Evolutionary conservation across 2,329 filamentous ascomycete species (phyloP).

Genomic region (Lecanoromycetidae sp.): DNA sequence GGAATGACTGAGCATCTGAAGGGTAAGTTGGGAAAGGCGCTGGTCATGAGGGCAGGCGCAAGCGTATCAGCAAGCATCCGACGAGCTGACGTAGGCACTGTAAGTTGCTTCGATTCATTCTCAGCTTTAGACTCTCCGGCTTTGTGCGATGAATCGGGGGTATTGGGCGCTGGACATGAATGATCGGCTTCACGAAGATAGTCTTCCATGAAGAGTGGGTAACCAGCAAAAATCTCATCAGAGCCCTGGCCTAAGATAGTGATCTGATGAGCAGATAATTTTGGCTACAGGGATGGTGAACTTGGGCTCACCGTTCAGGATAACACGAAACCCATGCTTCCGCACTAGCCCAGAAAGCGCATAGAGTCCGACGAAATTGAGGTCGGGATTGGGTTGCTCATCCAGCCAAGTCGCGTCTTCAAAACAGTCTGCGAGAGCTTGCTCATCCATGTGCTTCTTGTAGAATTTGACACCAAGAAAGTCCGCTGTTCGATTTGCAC

Average conservation of each 20-base stretch:
- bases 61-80: constrained; percentile 31
- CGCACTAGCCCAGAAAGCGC: constrained; percentile 37
- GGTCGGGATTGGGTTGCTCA: constrained; percentile 37
- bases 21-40: constrained; percentile 26
- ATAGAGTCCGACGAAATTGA: constrained; percentile 42
- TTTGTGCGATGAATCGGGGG: constrained; percentile 21
- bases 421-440: constrained; percentile 31
- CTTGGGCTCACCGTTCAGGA: constrained; percentile 31
- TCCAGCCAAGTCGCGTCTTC: constrained; percentile 36
- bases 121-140: neutral
- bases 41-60: constrained; percentile 27
- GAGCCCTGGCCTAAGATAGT: constrained; percentile 39
- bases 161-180: constrained; percentile 24
- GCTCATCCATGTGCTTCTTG: constrained; percentile 34
- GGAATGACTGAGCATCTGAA: neutral
- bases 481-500: constrained; percentile 37
- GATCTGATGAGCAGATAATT: neutral
- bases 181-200: constrained; percentile 39
- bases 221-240: constrained; percentile 46
- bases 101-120: constrained; percentile 1
- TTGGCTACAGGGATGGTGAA: neutral
- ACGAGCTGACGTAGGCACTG: constrained; percentile 23
- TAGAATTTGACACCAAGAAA: constrained; percentile 36
- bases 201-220: constrained; percentile 36
- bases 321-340: constrained; percentile 40